Conservation (phyloP, 805 yeast genomes). For the Cyberlindnera galapagoensis region DNA sequence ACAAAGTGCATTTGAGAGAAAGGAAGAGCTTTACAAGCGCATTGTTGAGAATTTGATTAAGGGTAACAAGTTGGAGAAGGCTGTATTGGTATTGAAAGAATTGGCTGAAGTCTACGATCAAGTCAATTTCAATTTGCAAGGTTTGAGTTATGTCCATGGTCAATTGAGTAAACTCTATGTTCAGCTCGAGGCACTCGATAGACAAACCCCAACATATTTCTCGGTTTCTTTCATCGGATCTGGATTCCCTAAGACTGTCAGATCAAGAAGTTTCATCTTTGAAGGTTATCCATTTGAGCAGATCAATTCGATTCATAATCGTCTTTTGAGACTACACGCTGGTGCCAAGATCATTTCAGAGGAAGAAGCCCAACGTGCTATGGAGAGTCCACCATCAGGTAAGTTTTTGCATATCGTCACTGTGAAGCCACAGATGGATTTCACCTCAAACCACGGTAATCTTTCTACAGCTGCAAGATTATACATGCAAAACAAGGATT, state of each 20-base stretch:
- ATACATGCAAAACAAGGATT: slow-evolving; percentile 68
- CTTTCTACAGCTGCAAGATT: slow-evolving; percentile 54
- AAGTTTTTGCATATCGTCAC: slow-evolving; percentile 65
- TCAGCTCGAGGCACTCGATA: slow-evolving; percentile 60
- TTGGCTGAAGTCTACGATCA: slow-evolving; percentile 68
- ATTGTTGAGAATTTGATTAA: slow-evolving; percentile 63
- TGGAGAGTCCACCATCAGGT: slow-evolving; percentile 54
- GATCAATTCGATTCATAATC: slow-evolving; percentile 72
- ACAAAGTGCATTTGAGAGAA: slow-evolving; percentile 75
- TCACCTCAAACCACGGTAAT: slow-evolving; percentile 32
- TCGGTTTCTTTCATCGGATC: slow-evolving; percentile 74
- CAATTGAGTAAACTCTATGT: slow-evolving; percentile 63
- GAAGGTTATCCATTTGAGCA: slow-evolving; percentile 88
- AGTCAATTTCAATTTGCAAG: slow-evolving; percentile 67
- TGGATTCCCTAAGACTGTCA: slow-evolving; percentile 73
- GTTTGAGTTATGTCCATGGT: slow-evolving; percentile 64
- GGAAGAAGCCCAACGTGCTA: slow-evolving; percentile 49
- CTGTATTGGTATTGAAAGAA: slow-evolving; percentile 72
- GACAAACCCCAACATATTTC: slow-evolving; percentile 72
- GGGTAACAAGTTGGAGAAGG: slow-evolving; percentile 75
- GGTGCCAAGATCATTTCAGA: slow-evolving; percentile 66
- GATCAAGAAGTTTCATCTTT: slow-evolving; percentile 73
- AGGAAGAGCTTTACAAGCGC: slow-evolving; percentile 61
- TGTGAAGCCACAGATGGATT: slow-evolving; percentile 62
- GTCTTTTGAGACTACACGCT: slow-evolving; percentile 69